Conservation (phyloP, 345 rosid genomes). For the thale cress (Arabidopsis thaliana) region TAIR10.1 NC_003074.8:4669501-4670000, state of each 20-base stretch:
- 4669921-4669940: constrained; percentile 80
- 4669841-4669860: constrained; percentile 78
- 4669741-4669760: constrained; percentile 91
- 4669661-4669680: constrained; percentile 83
- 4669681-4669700: constrained; percentile 89
- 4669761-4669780: constrained; percentile 92
- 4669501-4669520: constrained; percentile 69
- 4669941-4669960: constrained; percentile 90
- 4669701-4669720: constrained; percentile 83
- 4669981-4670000: constrained; percentile 93
- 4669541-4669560: constrained; percentile 97
- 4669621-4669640: constrained; percentile 88
- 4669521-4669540: constrained; percentile 70
- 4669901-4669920: constrained; percentile 73
- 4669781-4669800: constrained; percentile 77
- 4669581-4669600: constrained; percentile 85
- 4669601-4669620: constrained; percentile 95
- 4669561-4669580: constrained; percentile 83
- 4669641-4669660: constrained; percentile 95
- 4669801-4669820: constrained; percentile 85
- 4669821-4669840: constrained; percentile 93
- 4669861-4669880: constrained; percentile 87
- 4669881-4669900: constrained; percentile 82
- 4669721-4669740: constrained; percentile 80
- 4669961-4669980: constrained; percentile 82